These are phyloP conservation scores for Xylaria grammica DNA, from an alignment of 495 filamentous ascomycete genomes.

Conservation along the genomic window DNA sequence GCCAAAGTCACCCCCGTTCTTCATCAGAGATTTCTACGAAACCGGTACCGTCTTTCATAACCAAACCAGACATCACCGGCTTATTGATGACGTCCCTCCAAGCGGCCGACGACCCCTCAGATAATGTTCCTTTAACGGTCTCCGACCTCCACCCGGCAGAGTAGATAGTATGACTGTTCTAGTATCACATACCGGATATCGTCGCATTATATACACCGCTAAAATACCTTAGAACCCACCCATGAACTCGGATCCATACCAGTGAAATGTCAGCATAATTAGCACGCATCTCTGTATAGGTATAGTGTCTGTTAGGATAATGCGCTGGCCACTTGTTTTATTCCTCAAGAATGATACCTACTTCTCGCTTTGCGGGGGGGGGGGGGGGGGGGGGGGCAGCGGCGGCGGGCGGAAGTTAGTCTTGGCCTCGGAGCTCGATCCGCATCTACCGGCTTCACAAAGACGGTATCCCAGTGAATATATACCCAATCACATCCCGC, in stretches of 20 bases:
- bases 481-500: background rate
- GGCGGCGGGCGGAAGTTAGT: too few species aligned
- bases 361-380: too few species aligned
- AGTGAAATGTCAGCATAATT: too few species aligned
- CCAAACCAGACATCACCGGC: background rate
- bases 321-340: too few species aligned
- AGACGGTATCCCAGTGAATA: background rate
- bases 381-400: too few species aligned
- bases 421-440: background rate
- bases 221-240: background rate
- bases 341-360: too few species aligned
- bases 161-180: background rate
- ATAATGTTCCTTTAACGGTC: background rate
- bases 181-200: conserved; percentile 2
- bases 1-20: background rate
- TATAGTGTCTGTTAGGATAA: too few species aligned
- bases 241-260: too few species aligned
- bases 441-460: background rate
- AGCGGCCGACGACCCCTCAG: background rate
- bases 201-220: background rate
- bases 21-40: background rate
- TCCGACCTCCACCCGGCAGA: background rate
- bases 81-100: background rate
- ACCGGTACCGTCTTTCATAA: conserved; percentile 1
- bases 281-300: too few species aligned